Evolutionary conservation across 148 eudicot genomes (phyloP), one percentile per base, ranked within the genome.

Genomic region (Diospyros lotus): DNA sequence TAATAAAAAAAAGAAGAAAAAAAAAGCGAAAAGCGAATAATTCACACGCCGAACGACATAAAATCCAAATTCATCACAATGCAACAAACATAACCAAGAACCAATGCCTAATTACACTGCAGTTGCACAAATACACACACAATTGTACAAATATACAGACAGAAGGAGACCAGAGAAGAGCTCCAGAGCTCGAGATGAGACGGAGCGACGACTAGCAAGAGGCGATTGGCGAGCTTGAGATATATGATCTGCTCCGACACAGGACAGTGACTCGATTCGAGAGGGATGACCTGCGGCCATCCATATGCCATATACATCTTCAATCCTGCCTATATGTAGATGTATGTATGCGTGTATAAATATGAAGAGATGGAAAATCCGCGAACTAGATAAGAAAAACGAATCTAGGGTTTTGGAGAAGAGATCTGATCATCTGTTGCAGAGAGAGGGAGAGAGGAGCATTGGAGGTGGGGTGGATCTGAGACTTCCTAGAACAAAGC

Each of bases 251-350:
- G 75, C 83, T 88, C 82, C 17, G 93, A 90, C 12, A 89, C 64
- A 7, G 84, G 82, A 46, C 87, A 86, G 14, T 78, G 55, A 1
- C 92, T 90, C 14, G 82, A 75, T 77, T 92, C 98, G 40, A 95
- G 82, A 18, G 98, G 96, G 81, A 90, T 86, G 45, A 91, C 97
- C 86, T 90, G 90, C 58, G 98, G 98, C 97, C 97, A 95, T 84
- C 98, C 98, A 63, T 94, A 94, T 41, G 97, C 86, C 96, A 94
- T 92, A 75, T 94, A 94, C 98, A 94, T 92, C 80, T 86, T 91
- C 80, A 84, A 82, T 73, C 28, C 28, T 28, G 28, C 28, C 28
- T 28, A 28, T 28, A 28, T 28, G 28, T 66, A 60, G 66, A n/a
- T 5, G 4, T 28, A 6, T 55, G 68, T 44, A 41, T 61, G 13